Evolutionary conservation across 2,329 filamentous ascomycete species (phyloP).

Genomic region (Arthrinium phaeospermum): DNA sequence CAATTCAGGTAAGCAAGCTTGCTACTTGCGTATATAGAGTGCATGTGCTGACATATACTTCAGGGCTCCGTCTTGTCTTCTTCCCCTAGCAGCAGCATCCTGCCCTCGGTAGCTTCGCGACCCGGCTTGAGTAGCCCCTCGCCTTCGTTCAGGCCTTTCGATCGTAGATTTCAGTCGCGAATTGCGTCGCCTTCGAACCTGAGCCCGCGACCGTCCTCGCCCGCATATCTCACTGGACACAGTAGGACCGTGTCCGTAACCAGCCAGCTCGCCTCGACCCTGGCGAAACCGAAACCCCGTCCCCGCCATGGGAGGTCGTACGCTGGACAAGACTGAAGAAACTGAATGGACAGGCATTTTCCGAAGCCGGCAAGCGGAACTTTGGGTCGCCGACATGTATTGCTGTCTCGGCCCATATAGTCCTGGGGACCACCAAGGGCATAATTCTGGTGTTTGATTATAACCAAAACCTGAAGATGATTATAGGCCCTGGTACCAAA

Average conservation of each 20-base stretch:
- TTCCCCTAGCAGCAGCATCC: slow-evolving; percentile 75
- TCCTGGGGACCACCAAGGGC: slow-evolving; percentile 91
- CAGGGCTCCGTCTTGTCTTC: slow-evolving; percentile 67
- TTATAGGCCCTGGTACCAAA: slow-evolving; percentile 92
- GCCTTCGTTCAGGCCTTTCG: slow-evolving; percentile 89
- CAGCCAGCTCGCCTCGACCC: slow-evolving; percentile 70
- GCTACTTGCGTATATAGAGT: background rate
- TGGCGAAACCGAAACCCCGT: slow-evolving; percentile 71
- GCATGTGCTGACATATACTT: slow-evolving; percentile 35
- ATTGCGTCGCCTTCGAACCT: slow-evolving; percentile 66
- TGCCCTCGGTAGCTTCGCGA: slow-evolving; percentile 72
- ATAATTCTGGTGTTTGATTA: slow-evolving; percentile 97
- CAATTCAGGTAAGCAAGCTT: slow-evolving; percentile 68
- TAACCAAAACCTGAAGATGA: slow-evolving; percentile 91
- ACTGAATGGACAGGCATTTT: slow-evolving; percentile 87
- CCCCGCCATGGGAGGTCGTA: slow-evolving; percentile 94
- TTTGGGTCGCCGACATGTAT: slow-evolving; percentile 93
- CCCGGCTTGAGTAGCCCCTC: slow-evolving; percentile 72
- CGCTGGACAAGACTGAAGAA: slow-evolving; percentile 94
- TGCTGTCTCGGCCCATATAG: slow-evolving; percentile 84
- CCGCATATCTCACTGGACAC: slow-evolving; percentile 76
- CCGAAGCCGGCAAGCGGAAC: slow-evolving; percentile 87
- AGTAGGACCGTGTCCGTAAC: slow-evolving; percentile 81
- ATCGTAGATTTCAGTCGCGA: slow-evolving; percentile 90
- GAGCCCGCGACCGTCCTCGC: slow-evolving; percentile 75